phyloP scores from a whole-genome alignment of 2,329 filamentous ascomycete species.

The Ophiostoma australiae region DNA sequence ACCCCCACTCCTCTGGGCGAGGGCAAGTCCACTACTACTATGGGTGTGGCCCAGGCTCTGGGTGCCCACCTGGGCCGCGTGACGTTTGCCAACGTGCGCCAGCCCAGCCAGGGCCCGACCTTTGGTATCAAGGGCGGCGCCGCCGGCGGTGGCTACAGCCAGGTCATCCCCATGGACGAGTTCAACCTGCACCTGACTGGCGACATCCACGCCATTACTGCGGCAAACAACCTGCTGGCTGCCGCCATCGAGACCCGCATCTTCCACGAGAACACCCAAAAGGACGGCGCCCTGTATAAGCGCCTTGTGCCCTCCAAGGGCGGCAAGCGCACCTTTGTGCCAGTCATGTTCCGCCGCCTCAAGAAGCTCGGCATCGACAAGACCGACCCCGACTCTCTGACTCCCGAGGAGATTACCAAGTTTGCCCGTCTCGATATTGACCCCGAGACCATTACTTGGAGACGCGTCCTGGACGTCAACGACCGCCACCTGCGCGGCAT shows the following conservation, averaged over 20 bases:
- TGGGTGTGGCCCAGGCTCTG: slow-evolving; percentile 89
- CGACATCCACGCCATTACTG: slow-evolving; percentile 95
- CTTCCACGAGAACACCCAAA: slow-evolving; percentile 95
- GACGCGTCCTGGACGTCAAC: slow-evolving; percentile 92
- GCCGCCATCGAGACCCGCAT: slow-evolving; percentile 97
- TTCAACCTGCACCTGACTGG: slow-evolving; percentile 98
- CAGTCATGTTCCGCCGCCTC: slow-evolving; percentile 86
- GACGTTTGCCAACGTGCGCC: slow-evolving; percentile 92
- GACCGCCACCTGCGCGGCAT: slow-evolving; percentile 88
- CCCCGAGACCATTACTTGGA: slow-evolving; percentile 95
- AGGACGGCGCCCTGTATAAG: slow-evolving; percentile 80
- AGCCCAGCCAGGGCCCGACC: slow-evolving; percentile 94
- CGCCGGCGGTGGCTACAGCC: slow-evolving; percentile 94
- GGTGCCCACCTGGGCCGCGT: slow-evolving; percentile 82
- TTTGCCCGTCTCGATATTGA: slow-evolving; percentile 97
- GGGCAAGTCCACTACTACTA: slow-evolving; percentile 96
- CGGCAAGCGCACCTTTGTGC: slow-evolving; percentile 78
- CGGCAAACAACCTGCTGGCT: slow-evolving; percentile 93
- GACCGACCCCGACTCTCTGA: slow-evolving; percentile 86
- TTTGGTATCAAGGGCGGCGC: slow-evolving; percentile 99
- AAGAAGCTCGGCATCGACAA: slow-evolving; percentile 96
- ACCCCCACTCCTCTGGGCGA: slow-evolving; percentile 95
- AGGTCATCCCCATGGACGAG: slow-evolving; percentile 99
- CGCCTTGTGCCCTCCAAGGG: slow-evolving; percentile 86
- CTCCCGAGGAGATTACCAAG: slow-evolving; percentile 76